A percentile compares a stretch with the other conserved stretches of the same genome.
Conservation (phyloP, 345 rosid species). For the Bruguiera gymnorhiza region DNA sequence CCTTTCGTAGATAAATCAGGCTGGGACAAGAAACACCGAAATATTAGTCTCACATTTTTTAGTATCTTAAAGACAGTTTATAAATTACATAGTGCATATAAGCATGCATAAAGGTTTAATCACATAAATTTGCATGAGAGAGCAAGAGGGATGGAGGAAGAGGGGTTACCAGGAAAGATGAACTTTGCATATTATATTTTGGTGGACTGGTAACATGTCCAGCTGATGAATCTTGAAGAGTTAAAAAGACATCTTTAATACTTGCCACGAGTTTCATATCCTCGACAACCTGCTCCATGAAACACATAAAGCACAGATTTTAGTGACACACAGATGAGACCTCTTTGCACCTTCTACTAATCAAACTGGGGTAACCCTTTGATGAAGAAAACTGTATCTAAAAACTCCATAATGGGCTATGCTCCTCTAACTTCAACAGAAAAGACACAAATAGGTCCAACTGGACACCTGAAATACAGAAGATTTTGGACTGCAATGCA, state of each 20-base stretch:
- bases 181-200: constrained; percentile 40
- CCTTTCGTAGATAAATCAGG: constrained; percentile 39
- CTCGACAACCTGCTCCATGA: constrained; percentile 60
- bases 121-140: constrained; percentile 5
- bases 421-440: neutral
- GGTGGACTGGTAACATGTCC: constrained; percentile 40
- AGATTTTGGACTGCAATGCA: neutral
- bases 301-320: neutral
- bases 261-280: constrained; percentile 58
- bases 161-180: constrained; percentile 46
- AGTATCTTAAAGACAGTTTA: neutral
- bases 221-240: constrained; percentile 52
- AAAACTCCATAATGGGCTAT: neutral
- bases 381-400: neutral
- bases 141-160: constrained; percentile 13
- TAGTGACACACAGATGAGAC: constrained; percentile 1
- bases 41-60: constrained; percentile 20
- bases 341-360: neutral
- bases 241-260: constrained; percentile 56
- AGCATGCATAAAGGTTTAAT: neutral
- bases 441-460: neutral
- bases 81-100: no score
- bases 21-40: constrained; percentile 35
- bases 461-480: neutral
- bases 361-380: neutral